Conservation (phyloP, 192 early-diverging fungal species). For the Phycomyces nitens region DNA sequence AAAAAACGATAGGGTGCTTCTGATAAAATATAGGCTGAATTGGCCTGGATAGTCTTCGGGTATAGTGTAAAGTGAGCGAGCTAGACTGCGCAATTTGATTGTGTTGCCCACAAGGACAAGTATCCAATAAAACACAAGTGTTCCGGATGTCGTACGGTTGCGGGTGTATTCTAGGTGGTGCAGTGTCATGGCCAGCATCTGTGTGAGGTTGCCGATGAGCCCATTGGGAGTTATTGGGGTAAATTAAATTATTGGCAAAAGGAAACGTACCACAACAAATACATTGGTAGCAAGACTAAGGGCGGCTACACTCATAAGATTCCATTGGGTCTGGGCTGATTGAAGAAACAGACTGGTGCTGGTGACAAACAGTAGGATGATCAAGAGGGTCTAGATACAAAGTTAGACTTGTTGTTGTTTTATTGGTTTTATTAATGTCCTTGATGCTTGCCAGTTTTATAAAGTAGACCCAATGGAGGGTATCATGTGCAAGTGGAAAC, state of each 20-base stretch:
- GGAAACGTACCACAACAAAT: not conserved
- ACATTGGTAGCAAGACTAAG: slow-evolving; percentile 4
- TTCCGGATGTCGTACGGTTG: slow-evolving; percentile 38
- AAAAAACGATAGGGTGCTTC: slow-evolving; percentile 24
- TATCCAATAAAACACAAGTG: slow-evolving; percentile 57
- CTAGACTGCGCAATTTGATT: slow-evolving; percentile 42
- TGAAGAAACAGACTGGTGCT: not conserved
- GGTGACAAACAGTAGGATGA: not conserved
- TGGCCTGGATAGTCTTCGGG: not conserved
- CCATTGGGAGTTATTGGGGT: not conserved
- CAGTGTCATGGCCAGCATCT: slow-evolving; percentile 24
- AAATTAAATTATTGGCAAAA: not conserved
- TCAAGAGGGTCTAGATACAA: not conserved
- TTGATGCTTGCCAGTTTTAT: slow-evolving; percentile 3
- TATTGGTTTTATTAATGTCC: not conserved
- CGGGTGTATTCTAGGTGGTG: slow-evolving; percentile 24
- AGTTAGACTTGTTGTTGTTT: not conserved
- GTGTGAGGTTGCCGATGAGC: not conserved
- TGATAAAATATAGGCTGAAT: slow-evolving; percentile 21
- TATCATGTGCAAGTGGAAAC: not conserved
- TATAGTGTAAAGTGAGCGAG: not conserved
- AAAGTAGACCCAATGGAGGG: slow-evolving; percentile 1
- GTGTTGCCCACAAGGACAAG: slow-evolving; percentile 22
- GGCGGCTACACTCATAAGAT: not conserved
- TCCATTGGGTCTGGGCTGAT: not conserved